Evolutionary conservation across 2,329 filamentous ascomycete genomes (phyloP), one percentile per base, ranked within the genome.

Genomic region (Davidsoniella neocaledoniae): DNA sequence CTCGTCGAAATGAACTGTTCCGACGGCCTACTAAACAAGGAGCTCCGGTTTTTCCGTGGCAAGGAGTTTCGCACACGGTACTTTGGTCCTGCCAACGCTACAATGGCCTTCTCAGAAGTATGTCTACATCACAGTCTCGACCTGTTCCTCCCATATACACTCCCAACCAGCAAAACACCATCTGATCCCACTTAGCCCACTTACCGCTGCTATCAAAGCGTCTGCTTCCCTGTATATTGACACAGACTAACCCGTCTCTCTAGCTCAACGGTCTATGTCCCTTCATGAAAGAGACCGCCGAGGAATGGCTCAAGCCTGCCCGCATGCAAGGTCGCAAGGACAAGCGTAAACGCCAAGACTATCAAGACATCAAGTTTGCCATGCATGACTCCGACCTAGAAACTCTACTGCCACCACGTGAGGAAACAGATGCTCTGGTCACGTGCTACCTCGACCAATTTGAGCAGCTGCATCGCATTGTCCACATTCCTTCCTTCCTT

Each of bases 231-330:
- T 29, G 19, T 8, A 51, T 12, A 33, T 12, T 33, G 10, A 33
- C 26, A 33, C 26, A 33, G 26, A 33, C 26, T 12, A 12, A 9
- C 5, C 26, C 26, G 26, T 33, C 10, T 33, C 8, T 9, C 25
- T 47, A 64, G 64, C 63, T 74, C 56, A 71, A 71, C 2, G 74
- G 75, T 2, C 65, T 79, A 43, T 73, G 68, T 43, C 71, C 73
- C 12, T 78, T 78, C 52, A 78, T 79, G 75, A 72, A 70, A 55
- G 74, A 78, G 62, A 77, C 74, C 1, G 73, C 74, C 8, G 72
- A 77, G 48, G 73, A 77, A 58, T 77, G 74, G 73, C 66, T 79
- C 49, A 68, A 71, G 47, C 74, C 75, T 6, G 68, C 77, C 42
- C 73, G 74, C 37, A 66, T 76, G 23, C 70, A 74, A 54, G 64